Conservation (phyloP, 1,284 basidiomycete genomes). For the Microbotryomycetes sp. region DNA sequence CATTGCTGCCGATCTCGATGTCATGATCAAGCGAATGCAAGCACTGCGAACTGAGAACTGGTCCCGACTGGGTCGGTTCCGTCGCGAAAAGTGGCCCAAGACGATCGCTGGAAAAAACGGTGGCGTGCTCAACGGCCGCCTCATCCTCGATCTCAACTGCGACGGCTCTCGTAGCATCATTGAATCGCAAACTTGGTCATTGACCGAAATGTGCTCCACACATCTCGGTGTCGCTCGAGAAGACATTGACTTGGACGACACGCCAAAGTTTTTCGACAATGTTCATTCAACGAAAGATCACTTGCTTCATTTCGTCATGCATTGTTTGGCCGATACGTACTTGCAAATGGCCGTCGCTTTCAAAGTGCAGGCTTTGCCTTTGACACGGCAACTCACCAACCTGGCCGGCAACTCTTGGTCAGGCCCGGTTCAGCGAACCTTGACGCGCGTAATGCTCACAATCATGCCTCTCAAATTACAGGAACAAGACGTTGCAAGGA, state of each 20-base stretch:
- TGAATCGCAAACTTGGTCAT: constrained; percentile 89
- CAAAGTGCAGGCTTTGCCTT: constrained; percentile 78
- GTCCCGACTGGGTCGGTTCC: constrained; percentile 89
- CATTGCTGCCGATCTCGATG: constrained; percentile 81
- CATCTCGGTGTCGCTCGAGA: constrained; percentile 78
- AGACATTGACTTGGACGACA: constrained; percentile 94
- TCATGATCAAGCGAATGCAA: constrained; percentile 82
- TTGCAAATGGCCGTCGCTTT: constrained; percentile 91
- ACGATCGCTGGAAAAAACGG: constrained; percentile 68
- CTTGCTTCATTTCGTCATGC: constrained; percentile 78
- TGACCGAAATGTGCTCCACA: constrained; percentile 92
- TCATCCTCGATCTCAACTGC: constrained; percentile 87
- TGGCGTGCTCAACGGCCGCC: constrained; percentile 71
- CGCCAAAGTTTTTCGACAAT: constrained; percentile 79
- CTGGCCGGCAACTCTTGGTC: constrained; percentile 97
- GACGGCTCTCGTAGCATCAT: constrained; percentile 93
- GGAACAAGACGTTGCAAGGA: constrained; percentile 81
- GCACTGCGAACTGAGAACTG: constrained; percentile 86
- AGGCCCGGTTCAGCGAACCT: constrained; percentile 31
- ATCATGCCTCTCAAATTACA: constrained; percentile 36
- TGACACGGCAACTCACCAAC: constrained; percentile 91
- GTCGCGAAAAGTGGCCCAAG: constrained; percentile 72
- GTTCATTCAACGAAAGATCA: constrained; percentile 67
- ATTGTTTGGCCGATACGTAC: constrained; percentile 89
- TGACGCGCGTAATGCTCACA: too few species aligned